A percentile compares a stretch with the other conserved stretches of the same genome.
Conservation (phyloP, 805 yeast genomes). For the Starmerella apis region DNA sequence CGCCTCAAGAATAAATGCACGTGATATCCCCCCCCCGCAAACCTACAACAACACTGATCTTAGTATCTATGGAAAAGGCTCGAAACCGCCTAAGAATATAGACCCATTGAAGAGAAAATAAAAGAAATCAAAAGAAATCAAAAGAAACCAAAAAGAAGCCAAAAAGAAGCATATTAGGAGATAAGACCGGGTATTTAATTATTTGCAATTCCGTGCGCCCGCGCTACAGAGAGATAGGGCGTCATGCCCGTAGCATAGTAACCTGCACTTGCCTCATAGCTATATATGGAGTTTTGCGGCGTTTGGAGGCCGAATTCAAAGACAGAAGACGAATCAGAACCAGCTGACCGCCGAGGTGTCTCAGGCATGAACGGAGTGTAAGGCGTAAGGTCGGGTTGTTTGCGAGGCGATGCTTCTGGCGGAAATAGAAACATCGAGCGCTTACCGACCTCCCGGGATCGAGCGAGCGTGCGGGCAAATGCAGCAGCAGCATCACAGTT, state of each 20-base stretch:
- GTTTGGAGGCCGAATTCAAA: conserved; percentile 17
- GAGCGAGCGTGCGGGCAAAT: conserved; percentile 20
- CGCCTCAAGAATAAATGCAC: neutral
- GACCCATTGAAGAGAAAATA: no score
- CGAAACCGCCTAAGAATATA: no score
- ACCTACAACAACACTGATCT: no score
- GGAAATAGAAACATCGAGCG: conserved; percentile 22
- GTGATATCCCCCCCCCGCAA: conserved; percentile 2
- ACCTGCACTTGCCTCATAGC: conserved; percentile 11
- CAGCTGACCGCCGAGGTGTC: conserved; percentile 3
- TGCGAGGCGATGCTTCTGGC: conserved; percentile 14
- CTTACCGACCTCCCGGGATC: conserved; percentile 16
- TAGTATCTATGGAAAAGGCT: neutral
- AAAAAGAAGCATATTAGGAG: neutral
- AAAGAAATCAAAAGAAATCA: neutral
- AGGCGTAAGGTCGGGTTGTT: conserved; percentile 11
- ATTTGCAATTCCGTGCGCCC: conserved; percentile 3
- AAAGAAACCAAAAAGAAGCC: neutral
- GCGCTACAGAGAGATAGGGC: conserved; percentile 11
- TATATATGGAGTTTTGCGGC: conserved; percentile 19
- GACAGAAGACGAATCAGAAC: neutral
- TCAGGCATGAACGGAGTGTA: conserved; percentile 18
- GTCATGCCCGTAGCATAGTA: conserved; percentile 20
- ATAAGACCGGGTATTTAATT: neutral
- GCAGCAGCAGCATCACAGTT: conserved; percentile 22